These are phyloP conservation scores for Eragrostis curvula DNA, from an alignment of 176 grass and related monocot species.

Conservation along the genomic window DNA sequence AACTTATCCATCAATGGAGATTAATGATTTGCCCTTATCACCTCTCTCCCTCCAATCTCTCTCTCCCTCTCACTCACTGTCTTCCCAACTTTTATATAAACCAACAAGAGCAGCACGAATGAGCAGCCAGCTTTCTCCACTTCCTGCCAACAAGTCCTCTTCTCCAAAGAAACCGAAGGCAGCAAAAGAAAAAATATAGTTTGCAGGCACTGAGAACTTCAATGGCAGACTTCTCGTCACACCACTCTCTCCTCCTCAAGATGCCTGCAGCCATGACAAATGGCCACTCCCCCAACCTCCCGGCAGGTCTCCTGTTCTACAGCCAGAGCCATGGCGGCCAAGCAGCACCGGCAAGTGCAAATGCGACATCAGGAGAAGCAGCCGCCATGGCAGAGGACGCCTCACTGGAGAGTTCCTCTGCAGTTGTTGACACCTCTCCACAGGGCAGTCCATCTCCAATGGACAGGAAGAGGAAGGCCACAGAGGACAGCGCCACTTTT, in stretches of 20 bases:
- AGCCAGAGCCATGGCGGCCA: conserved; percentile 39
- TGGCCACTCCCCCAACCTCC: conserved; percentile 8
- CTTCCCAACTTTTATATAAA: conserved; percentile 58
- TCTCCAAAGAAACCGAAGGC: conserved; percentile 29
- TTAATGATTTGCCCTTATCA: conserved; percentile 64
- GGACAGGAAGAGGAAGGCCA: conserved; percentile 74
- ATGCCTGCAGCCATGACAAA: conserved; percentile 34
- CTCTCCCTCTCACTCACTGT: neutral
- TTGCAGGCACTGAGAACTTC: conserved; percentile 32
- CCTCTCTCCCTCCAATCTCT: conserved; percentile 11
- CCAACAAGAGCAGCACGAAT: conserved; percentile 43
- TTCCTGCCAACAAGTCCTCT: conserved; percentile 7
- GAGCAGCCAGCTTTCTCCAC: conserved; percentile 32
- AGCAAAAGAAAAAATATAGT: neutral
- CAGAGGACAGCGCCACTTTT: conserved; percentile 51
- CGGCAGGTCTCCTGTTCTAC: conserved; percentile 52
- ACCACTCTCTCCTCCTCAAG: conserved; percentile 53
- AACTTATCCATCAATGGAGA: conserved; percentile 61
- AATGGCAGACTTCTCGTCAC: conserved; percentile 56
- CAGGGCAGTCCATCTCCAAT: conserved; percentile 40
- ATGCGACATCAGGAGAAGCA: conserved; percentile 18
- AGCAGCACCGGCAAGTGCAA: conserved; percentile 20
- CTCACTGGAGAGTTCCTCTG: conserved; percentile 53
- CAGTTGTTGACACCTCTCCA: conserved; percentile 50
- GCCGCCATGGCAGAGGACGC: conserved; percentile 40